Evolutionary conservation across 2,329 filamentous ascomycete genomes (phyloP), one percentile per base, ranked within the genome.

Genomic region (Leptographium radiaticola): DNA sequence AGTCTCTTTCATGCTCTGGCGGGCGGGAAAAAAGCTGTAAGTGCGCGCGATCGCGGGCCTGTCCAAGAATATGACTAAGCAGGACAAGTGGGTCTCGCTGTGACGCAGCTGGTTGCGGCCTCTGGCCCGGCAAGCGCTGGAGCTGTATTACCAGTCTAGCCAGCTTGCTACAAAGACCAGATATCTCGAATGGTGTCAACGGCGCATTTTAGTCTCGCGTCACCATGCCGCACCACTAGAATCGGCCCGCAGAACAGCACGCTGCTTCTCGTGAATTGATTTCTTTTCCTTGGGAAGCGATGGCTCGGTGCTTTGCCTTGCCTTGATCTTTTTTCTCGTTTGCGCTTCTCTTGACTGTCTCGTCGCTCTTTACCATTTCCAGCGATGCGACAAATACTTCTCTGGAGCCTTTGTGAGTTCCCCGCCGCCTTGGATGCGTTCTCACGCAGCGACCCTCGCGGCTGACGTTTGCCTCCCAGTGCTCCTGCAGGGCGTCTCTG

Each of bases 401-500:
- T 60, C 13, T 60, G 58, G 52, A 12, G 56, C 40, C 33, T 56
- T 52, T 50, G 59, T 60, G 47, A 20, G 59, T 56, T 30, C 12
- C 25, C 30, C 30, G 9, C 31, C 11, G 16, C 38, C 38, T 2
- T 40, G 38, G 18, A 25, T 13, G 20, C 12, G 42, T n/a, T 18
- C 6, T 18, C 18, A 25, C 20, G 18, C 5, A 25, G 25, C 42
- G 18, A 44, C 18, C 20, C 9, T 20, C 6, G 42, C 20, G 18
- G 25, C 42, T 44, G 20, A 44, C 42, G 12, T 13, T 2, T 15
- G 18, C 20, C 40, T 20, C 6, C 20, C n/a, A 62, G 60, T 60
- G 59, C 56, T 62, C 18, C n/a, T 60, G 55, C 60, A 59, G 54
- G 55, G 55, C 45, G 36, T 55, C 11, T 51, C 58, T 2, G 48